These are phyloP conservation scores for Aspergillus fischeri DNA, from an alignment of 2,329 filamentous ascomycete species.

Conservation along the genomic window DNA sequence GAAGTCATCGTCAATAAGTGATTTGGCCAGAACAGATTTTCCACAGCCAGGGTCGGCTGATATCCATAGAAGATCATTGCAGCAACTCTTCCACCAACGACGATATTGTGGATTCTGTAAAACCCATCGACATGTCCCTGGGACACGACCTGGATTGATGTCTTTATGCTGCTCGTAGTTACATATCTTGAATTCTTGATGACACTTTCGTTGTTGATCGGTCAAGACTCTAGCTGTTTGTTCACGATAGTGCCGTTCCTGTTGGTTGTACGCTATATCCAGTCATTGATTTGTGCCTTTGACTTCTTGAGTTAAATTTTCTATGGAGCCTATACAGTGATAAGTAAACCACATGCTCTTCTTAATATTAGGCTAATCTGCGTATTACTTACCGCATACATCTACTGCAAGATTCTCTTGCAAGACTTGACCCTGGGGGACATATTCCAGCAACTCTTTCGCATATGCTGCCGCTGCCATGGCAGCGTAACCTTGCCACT, in stretches of 20 bases:
- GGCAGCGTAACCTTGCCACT: slow-evolving; percentile 8
- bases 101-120: slow-evolving; percentile 24
- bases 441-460: slow-evolving; percentile 8
- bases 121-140: slow-evolving; percentile 34
- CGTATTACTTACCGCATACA: background rate
- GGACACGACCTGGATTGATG: slow-evolving; percentile 24
- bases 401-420: slow-evolving; percentile 1
- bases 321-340: background rate
- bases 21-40: slow-evolving; percentile 38
- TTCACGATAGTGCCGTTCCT: slow-evolving; percentile 4
- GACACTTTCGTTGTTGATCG: slow-evolving; percentile 16
- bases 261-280: slow-evolving; percentile 6
- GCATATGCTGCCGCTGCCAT: slow-evolving; percentile 5
- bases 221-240: slow-evolving; percentile 1
- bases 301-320: slow-evolving; percentile 2
- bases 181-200: slow-evolving; percentile 23
- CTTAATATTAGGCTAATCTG: background rate
- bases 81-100: slow-evolving; percentile 19
- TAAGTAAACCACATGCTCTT: background rate
- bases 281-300: background rate
- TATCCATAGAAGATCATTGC: slow-evolving; percentile 34
- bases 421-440: background rate
- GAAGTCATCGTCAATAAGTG: slow-evolving; percentile 31
- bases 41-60: slow-evolving; percentile 41
- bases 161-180: slow-evolving; percentile 29